Conservation (phyloP, 306 rosid species). For the Inga laurina region DNA sequence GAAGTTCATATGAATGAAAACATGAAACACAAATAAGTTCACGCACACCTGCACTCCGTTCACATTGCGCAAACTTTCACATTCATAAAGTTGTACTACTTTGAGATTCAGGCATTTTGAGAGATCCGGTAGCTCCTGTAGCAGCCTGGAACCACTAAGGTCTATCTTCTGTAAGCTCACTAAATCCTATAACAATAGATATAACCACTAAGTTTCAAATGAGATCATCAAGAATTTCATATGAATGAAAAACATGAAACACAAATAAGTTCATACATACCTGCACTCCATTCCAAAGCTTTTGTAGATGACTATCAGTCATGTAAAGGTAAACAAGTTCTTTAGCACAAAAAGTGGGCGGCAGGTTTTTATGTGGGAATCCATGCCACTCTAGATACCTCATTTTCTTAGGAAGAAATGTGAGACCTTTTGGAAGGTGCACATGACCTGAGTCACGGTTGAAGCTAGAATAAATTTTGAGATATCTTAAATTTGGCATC, state of each 20-base stretch:
- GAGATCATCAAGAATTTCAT: not conserved
- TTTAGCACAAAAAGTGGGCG: not conserved
- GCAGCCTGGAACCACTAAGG: not conserved
- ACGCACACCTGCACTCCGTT: too few relatives aligned
- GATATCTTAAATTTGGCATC: not conserved
- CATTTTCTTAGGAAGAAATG: not conserved
- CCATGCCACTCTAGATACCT: not conserved
- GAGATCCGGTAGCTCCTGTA: slow-evolving; percentile 30
- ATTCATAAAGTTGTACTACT: rapidly evolving
- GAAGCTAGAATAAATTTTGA: not conserved
- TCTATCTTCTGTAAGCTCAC: not conserved
- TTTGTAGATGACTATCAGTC: not conserved
- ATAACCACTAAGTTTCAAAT: not conserved
- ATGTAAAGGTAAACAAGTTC: not conserved
- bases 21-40: too few relatives aligned
- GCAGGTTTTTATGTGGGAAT: not conserved
- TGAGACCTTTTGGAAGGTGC: not conserved
- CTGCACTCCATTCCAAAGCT: not conserved
- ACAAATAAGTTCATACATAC: not conserved
- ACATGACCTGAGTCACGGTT: not conserved
- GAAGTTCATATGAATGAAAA: not conserved
- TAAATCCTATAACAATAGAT: not conserved
- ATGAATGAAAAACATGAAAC: not conserved
- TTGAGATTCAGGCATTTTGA: slow-evolving; percentile 6
- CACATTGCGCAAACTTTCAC: not conserved